Evolutionary conservation across 192 early-diverging fungal species (phyloP), one percentile per base, ranked within the genome.

Genomic region (Linnemannia elongata): DNA sequence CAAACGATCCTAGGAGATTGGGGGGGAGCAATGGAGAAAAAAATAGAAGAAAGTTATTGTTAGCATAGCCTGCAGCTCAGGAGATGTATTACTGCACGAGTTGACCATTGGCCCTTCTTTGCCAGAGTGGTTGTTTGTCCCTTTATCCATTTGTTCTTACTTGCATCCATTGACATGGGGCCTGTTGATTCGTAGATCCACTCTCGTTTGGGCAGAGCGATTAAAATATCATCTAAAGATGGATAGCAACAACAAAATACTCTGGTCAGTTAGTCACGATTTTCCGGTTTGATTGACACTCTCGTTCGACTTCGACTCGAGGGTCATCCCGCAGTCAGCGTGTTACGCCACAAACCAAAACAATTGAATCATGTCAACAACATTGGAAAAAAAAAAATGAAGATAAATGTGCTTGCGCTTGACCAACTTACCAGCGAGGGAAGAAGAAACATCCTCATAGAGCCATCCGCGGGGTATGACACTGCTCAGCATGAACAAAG

Each of bases 391-490:
- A 39, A 74, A 36, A 74, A 30, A 66, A 47, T n/a, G n/a, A 77
- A 75, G 24, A 81, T 73, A 39, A 39, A 76, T 70, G 75, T 66
- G 69, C 72, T 81, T 75, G 47, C 68, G 12, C 7, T 30, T 52
- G 49, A 52, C 72, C 44, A 35, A 39, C 83, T 86, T 86, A 86
- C 83, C 79, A 41, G 55, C 68, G 15, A 79, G 49, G n/a, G 79
- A 77, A 74, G 57, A 71, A 24, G 78, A 68, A 18, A 73, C 83
- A 47, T 86, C 83, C 39, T 86, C 83, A 69, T 72, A 86, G 18
- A 86, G 83, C 83, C 83, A 86, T 52, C 83, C 78, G 39, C 79
- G 79, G 44, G 83, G 83, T 71, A 86, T 86, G 70, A 86, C 74
- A 80, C 83, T 86, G 79, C 79, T 86, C 83, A 47, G 75, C 75